These are phyloP conservation scores for Suhomyces atakaporum DNA, from an alignment of 1,139 yeast genomes.

Conservation along the genomic window DNA sequence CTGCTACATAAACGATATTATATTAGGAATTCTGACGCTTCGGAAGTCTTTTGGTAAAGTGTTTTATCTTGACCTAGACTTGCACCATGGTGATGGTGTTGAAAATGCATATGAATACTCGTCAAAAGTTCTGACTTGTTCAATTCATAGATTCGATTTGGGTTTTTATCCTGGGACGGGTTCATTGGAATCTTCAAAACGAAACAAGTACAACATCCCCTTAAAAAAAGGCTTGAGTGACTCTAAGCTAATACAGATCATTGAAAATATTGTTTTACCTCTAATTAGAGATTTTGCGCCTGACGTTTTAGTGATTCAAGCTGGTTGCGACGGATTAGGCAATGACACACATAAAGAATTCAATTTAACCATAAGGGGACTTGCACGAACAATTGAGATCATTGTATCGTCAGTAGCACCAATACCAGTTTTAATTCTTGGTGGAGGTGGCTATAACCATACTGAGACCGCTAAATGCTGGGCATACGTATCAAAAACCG, in stretches of 20 bases:
- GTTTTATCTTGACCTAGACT: constrained; percentile 68
- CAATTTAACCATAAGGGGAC: constrained; percentile 63
- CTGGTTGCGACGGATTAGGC: constrained; percentile 72
- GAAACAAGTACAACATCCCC: constrained; percentile 56
- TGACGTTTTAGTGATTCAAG: constrained; percentile 59
- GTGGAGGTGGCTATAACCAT: constrained; percentile 80
- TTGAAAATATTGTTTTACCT: constrained; percentile 47
- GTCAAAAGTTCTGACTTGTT: constrained; percentile 58
- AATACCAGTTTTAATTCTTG: constrained; percentile 51
- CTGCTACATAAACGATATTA: constrained; percentile 72
- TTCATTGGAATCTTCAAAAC: constrained; percentile 25
- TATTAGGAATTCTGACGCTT: constrained; percentile 50
- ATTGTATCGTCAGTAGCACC: constrained; percentile 29
- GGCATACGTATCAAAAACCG: constrained; percentile 53
- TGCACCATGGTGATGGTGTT: constrained; percentile 84
- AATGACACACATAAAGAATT: constrained; percentile 62
- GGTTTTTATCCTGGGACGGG: constrained; percentile 84
- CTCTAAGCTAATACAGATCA: constrained; percentile 35
- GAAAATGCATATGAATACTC: constrained; percentile 63
- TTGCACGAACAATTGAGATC: constrained; percentile 36
- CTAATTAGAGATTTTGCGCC: constrained; percentile 43
- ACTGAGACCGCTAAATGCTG: constrained; percentile 66
- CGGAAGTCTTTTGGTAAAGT: constrained; percentile 50
- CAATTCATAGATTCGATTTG: constrained; percentile 62
- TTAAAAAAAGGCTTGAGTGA: constrained; percentile 59